These are phyloP conservation scores for Globisporangium lucens DNA, from an alignment of 352 stramenopile genomes.

Conservation along the genomic window DNA sequence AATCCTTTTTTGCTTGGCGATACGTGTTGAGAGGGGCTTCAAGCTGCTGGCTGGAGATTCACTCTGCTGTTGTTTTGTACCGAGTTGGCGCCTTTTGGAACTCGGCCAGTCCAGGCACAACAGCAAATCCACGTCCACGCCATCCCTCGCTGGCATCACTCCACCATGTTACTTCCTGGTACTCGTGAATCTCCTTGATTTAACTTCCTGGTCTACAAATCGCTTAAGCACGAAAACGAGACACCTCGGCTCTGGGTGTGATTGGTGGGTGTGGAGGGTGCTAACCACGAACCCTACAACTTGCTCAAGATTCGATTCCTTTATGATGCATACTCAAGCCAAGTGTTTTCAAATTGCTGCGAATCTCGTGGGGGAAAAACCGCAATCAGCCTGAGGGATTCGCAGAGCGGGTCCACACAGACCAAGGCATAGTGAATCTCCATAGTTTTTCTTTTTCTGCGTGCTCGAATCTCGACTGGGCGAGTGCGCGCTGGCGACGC, in stretches of 20 bases:
- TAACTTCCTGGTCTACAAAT: neutral
- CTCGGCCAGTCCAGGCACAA: neutral
- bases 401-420: neutral
- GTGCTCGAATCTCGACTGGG: conserved; percentile 28
- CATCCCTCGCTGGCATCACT: conserved; percentile 4
- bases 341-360: neutral
- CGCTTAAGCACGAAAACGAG: neutral
- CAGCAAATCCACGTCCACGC: neutral
- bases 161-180: neutral
- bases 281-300: neutral
- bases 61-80: conserved; percentile 1
- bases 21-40: neutral
- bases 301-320: neutral
- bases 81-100: neutral
- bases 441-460: conserved; percentile 58
- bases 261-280: neutral
- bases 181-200: neutral
- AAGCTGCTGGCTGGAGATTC: neutral
- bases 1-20: conserved; percentile 9
- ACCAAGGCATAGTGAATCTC: conserved; percentile 25
- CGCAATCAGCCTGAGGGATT: conserved; percentile 7
- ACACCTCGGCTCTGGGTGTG: neutral
- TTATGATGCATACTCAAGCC: neutral
- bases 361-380: conserved; percentile 17
- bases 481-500: conserved; percentile 9